Percentiles rank a stretch among this genome's conserved stretches.
These are phyloP conservation scores for Penicillium longicatenatum DNA, from an alignment of 495 filamentous ascomycete genomes.

Conservation along the genomic window DNA sequence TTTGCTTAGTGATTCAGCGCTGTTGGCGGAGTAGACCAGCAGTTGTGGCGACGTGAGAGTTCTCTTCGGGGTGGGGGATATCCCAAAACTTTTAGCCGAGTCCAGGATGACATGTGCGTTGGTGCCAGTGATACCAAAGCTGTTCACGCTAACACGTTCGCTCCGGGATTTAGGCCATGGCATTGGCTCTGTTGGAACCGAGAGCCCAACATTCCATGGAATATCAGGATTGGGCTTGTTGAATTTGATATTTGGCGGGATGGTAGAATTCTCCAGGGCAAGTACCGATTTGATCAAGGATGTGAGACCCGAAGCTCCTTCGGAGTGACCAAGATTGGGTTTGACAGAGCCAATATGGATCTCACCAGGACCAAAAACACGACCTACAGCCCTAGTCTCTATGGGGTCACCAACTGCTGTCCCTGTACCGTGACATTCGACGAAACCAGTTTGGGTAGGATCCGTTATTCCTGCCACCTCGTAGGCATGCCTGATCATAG, in stretches of 20 bases:
- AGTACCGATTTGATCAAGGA: constrained; percentile 57
- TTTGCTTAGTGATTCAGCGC: constrained; percentile 4
- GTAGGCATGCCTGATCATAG: constrained; percentile 40
- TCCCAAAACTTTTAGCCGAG: constrained; percentile 4
- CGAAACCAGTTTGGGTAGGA: constrained; percentile 26
- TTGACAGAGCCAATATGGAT: constrained; percentile 40
- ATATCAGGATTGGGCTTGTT: constrained; percentile 32
- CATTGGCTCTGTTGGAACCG: constrained; percentile 20
- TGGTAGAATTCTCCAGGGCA: constrained; percentile 48
- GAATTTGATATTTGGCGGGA: constrained; percentile 52
- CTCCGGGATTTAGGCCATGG: constrained; percentile 29
- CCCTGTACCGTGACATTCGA: constrained; percentile 38
- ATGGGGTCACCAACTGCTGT: constrained; percentile 41
- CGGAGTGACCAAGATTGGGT: constrained; percentile 54
- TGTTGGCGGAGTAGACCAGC: constrained; percentile 16
- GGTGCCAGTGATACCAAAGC: constrained; percentile 28
- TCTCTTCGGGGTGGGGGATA: no score
- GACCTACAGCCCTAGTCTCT: constrained; percentile 45
- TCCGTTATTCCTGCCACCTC: constrained; percentile 28
- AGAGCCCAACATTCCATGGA: constrained; percentile 29
- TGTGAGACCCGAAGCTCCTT: constrained; percentile 56
- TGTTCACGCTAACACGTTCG: constrained; percentile 25
- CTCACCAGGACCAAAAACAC: constrained; percentile 36
- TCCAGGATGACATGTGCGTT: constrained; percentile 31
- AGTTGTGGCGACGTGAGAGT: constrained; percentile 5